Percentiles rank a stretch among this genome's conserved stretches.
Evolutionary conservation across 129 eudicot species (phyloP).

Genomic region (Dittrichia graveolens): DNA sequence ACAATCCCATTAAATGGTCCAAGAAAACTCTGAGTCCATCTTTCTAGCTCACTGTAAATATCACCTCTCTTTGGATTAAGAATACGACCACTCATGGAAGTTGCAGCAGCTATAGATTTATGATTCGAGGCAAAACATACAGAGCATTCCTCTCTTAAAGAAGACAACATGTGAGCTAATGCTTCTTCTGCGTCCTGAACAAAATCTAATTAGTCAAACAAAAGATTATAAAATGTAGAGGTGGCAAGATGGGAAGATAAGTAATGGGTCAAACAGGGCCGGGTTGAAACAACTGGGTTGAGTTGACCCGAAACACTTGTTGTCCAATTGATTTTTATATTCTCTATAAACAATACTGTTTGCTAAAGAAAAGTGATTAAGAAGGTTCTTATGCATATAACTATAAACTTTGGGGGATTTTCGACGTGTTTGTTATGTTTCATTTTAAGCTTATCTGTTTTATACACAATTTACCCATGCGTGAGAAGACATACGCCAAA

Average conservation of each 20-base stretch:
- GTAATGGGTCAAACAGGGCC: neutral
- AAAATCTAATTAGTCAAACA: slow-evolving; percentile 18
- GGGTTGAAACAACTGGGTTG: neutral
- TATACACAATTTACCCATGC: too few relatives aligned
- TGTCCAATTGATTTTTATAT: too few relatives aligned
- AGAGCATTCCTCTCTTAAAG: slow-evolving; percentile 82
- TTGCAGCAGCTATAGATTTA: slow-evolving; percentile 59
- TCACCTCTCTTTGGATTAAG: slow-evolving; percentile 35
- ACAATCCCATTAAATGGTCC: slow-evolving; percentile 94
- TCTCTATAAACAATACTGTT: too few relatives aligned
- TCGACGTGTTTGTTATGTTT: neutral
- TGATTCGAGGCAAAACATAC: slow-evolving; percentile 45
- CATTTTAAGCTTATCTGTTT: neutral
- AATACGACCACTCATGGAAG: slow-evolving; percentile 52
- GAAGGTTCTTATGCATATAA: neutral
- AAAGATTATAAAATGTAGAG: neutral
- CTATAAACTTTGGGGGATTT: neutral
- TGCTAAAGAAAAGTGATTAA: neutral
- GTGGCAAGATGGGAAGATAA: neutral
- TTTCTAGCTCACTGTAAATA: slow-evolving; percentile 48
- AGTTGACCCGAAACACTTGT: neutral
- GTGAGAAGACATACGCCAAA: neutral
- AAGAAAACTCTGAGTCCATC: slow-evolving; percentile 67
- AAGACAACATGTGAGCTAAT: slow-evolving; percentile 73
- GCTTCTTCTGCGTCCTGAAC: slow-evolving; percentile 98